These are phyloP conservation scores for Ensete ventricosum DNA, from an alignment of 176 grass and related monocot species.

Conservation along the genomic window DNA sequence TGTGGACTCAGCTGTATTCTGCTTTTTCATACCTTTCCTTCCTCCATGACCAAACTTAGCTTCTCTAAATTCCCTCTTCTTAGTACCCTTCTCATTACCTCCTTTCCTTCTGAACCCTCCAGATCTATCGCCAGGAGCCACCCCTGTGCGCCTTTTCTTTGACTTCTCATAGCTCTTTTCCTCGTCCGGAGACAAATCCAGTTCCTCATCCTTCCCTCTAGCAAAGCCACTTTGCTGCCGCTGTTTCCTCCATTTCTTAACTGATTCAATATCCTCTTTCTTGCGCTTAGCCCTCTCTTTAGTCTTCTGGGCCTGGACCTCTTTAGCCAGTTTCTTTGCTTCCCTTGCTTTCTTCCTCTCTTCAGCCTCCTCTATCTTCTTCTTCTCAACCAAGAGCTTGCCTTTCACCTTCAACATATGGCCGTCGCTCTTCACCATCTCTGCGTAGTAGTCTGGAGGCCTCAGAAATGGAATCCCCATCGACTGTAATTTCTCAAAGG, in stretches of 20 bases:
- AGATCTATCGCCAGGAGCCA: conserved; percentile 57
- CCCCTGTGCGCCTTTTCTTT: conserved; percentile 50
- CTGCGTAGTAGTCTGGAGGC: conserved; percentile 75
- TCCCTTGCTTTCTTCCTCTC: conserved; percentile 85
- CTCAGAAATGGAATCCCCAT: conserved; percentile 70
- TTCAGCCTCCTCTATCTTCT: conserved; percentile 83
- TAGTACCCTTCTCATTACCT: conserved; percentile 20
- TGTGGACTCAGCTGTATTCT: conserved; percentile 67
- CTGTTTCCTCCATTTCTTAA: conserved; percentile 98
- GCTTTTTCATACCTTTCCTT: conserved; percentile 76
- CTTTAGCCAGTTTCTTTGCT: conserved; percentile 60
- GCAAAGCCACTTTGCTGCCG: conserved; percentile 67
- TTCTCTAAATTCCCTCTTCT: conserved; percentile 51
- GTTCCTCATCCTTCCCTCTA: conserved; percentile 38
- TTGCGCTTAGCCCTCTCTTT: conserved; percentile 75
- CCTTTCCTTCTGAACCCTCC: conserved; percentile 38
- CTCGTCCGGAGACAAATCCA: conserved; percentile 46
- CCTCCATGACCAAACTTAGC: conserved; percentile 73
- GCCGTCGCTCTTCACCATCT: conserved; percentile 87
- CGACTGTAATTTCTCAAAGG: conserved; percentile 58
- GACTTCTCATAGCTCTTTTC: conserved; percentile 47
- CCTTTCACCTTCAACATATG: conserved; percentile 95
- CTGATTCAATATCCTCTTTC: conserved; percentile 89
- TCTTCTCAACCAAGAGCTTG: conserved; percentile 70
- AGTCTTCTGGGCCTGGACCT: conserved; percentile 68